Percentiles rank a stretch among this genome's conserved stretches.
Evolutionary conservation across 768 basidiomycete species (phyloP).

Genomic region (Filobasidium wieringae): DNA sequence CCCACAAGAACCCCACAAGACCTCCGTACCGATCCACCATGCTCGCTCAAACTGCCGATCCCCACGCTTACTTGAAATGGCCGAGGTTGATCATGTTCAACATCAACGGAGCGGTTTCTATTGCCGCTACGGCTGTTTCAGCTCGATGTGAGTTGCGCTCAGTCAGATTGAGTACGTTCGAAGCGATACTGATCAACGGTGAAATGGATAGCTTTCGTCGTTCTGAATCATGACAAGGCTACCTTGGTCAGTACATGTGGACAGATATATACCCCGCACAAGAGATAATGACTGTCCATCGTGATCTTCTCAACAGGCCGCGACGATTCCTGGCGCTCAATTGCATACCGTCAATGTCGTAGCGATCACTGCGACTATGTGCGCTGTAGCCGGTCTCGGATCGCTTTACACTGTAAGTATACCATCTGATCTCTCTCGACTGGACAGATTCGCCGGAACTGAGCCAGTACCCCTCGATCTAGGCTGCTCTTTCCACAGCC

Average conservation of each 20-base stretch:
- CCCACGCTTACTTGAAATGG: conserved; percentile 10
- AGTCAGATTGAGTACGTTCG: too few species aligned
- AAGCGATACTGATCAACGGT: too few species aligned
- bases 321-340: conserved; percentile 3
- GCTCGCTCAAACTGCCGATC: too few species aligned
- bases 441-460: not conserved
- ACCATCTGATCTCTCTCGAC: not conserved
- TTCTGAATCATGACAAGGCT: conserved; percentile 5
- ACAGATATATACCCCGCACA: too few species aligned
- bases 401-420: conserved; percentile 12
- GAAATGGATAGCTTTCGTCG: not conserved
- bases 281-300: not conserved
- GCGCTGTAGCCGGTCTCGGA: conserved; percentile 1
- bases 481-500: conserved; percentile 1
- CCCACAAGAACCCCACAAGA: too few species aligned
- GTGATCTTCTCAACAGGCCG: not conserved
- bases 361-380: conserved; percentile 5
- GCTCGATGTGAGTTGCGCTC: conserved; percentile 3
- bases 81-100: conserved; percentile 12
- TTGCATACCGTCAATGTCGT: conserved; percentile 6
- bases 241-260: not conserved
- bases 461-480: not conserved
- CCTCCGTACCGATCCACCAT: too few species aligned
- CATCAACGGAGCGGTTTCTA: conserved; percentile 8
- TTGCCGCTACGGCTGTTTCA: conserved; percentile 6